Evolutionary conservation across 73 alveolate genomes (phyloP).

Genomic region (Paraurostyla sp.): DNA sequence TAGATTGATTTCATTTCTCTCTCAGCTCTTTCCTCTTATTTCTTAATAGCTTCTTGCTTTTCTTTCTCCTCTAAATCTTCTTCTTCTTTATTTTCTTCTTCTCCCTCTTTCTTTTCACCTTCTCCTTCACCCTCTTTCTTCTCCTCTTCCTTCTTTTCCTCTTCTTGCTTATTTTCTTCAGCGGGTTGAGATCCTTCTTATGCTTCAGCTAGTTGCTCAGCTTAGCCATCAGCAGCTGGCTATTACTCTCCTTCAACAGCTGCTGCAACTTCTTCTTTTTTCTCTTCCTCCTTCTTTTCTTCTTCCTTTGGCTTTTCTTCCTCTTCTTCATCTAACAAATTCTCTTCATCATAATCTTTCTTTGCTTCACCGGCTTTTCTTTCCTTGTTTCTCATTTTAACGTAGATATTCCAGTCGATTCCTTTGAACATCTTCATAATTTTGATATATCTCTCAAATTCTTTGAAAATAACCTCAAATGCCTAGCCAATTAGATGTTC

Average conservation of each 20-base stretch:
- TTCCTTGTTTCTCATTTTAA: conserved; percentile 58
- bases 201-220: background rate
- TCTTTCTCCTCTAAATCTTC: conserved; percentile 59
- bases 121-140: background rate
- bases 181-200: conserved; percentile 24
- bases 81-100: conserved; percentile 35
- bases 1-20: conserved; percentile 56
- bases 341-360: conserved; percentile 52
- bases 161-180: conserved; percentile 23
- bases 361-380: conserved; percentile 54
- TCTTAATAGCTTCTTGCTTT: conserved; percentile 49
- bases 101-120: conserved; percentile 46
- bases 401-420: conserved; percentile 77
- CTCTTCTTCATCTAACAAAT: conserved; percentile 51
- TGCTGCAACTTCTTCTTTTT: conserved; percentile 35
- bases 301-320: conserved; percentile 52
- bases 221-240: background rate
- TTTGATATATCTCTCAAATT: conserved; percentile 71
- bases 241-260: background rate
- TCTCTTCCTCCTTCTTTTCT: conserved; percentile 32
- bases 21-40: conserved; percentile 59
- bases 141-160: background rate
- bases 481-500: conserved; percentile 65
- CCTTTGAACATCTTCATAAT: conserved; percentile 68
- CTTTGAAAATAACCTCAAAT: conserved; percentile 72